Conservation (phyloP, 176 grass and related monocot genomes). For the Zoysia japonica region DNA sequence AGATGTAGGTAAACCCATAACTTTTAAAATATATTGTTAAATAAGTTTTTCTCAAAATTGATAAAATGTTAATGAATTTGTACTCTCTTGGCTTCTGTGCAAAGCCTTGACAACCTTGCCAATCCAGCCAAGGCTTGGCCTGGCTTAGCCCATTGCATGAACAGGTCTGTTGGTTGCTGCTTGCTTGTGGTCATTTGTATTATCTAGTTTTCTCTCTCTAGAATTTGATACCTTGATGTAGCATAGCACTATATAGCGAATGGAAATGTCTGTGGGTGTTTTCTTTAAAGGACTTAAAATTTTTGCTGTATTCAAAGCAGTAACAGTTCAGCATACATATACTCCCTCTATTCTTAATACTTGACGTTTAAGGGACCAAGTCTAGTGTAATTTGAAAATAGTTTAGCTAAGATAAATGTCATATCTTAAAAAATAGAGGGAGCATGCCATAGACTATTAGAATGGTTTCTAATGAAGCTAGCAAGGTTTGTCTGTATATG, state of each 20-base stretch:
- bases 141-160: neutral
- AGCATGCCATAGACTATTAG: neutral
- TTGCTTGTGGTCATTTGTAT: neutral
- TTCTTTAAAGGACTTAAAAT: neutral
- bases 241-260: neutral
- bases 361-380: neutral
- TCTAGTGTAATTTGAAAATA: neutral
- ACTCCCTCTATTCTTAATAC: neutral
- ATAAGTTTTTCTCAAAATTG: neutral
- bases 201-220: neutral
- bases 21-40: no score
- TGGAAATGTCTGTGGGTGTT: conserved; percentile 14
- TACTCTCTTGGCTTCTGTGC: neutral
- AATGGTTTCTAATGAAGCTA: conserved; percentile 1
- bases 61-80: conserved; percentile 1
- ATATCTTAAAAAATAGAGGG: neutral
- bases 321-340: conserved; percentile 9
- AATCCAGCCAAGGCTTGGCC: neutral
- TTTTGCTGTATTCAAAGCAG: conserved; percentile 8
- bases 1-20: neutral
- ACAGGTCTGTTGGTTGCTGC: neutral
- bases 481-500: neutral
- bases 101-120: neutral
- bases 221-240: conserved; percentile 15
- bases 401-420: neutral